Percentiles rank a stretch among this genome's conserved stretches.
These are phyloP conservation scores for Phytopythium ostracodes DNA, from an alignment of 352 stramenopile genomes.

Conservation along the genomic window DNA sequence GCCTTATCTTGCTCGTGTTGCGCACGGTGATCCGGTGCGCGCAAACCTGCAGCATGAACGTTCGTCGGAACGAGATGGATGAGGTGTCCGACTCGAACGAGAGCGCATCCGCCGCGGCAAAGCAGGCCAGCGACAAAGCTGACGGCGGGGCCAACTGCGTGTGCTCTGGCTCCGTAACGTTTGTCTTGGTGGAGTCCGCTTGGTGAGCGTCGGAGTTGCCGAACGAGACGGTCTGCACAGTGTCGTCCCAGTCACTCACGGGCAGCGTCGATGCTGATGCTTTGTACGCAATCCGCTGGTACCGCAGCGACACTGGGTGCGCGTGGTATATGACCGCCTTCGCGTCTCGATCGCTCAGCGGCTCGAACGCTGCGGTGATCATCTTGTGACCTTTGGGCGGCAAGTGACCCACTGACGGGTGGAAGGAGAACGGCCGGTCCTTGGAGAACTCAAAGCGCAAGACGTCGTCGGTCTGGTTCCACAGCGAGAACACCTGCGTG, in stretches of 20 bases:
- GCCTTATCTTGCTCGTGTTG: slow-evolving; percentile 70
- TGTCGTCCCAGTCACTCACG: slow-evolving; percentile 76
- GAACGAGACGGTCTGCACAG: slow-evolving; percentile 57
- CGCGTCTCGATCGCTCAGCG: slow-evolving; percentile 7
- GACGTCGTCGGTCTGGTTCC: slow-evolving; percentile 52
- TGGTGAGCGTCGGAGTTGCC: slow-evolving; percentile 12
- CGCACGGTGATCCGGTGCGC: slow-evolving; percentile 59
- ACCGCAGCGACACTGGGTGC: slow-evolving; percentile 34
- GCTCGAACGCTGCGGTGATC: slow-evolving; percentile 73
- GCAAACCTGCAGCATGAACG: slow-evolving; percentile 87
- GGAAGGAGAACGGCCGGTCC: slow-evolving; percentile 62
- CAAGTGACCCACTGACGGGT: slow-evolving; percentile 68
- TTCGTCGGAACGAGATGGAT: slow-evolving; percentile 67
- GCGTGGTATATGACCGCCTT: slow-evolving; percentile 33
- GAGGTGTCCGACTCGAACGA: slow-evolving; percentile 58
- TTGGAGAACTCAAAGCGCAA: slow-evolving; percentile 76
- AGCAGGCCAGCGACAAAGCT: slow-evolving; percentile 48
- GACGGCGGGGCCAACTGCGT: slow-evolving; percentile 31
- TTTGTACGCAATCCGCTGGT: slow-evolving; percentile 57
- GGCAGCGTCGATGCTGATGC: slow-evolving; percentile 7
- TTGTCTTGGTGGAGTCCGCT: slow-evolving; percentile 14
- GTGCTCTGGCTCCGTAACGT: slow-evolving; percentile 40
- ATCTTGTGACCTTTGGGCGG: slow-evolving; percentile 52
- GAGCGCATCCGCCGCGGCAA: slow-evolving; percentile 58
- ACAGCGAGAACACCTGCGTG: slow-evolving; percentile 74